A percentile compares a stretch with the other conserved stretches of the same genome.
Evolutionary conservation across 108 stramenopile genomes (phyloP).

Genomic region (Cyclotella choctawhatcheeana): DNA sequence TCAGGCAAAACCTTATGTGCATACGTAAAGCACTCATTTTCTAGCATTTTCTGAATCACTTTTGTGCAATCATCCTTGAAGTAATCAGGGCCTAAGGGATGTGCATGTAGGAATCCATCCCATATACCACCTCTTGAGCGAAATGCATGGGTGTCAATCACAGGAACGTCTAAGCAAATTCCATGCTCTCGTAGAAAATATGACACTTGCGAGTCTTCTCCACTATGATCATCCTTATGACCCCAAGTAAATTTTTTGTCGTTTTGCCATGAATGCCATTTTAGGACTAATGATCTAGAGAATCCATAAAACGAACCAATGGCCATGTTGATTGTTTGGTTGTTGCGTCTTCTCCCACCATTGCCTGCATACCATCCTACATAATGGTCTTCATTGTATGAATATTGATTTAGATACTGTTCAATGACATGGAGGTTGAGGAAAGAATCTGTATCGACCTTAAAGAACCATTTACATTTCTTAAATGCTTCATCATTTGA

Average conservation of each 20-base stretch:
- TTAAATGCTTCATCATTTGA: neutral
- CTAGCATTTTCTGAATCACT: neutral
- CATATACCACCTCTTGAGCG: neutral
- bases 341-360: slow-evolving; percentile 1
- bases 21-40: slow-evolving; percentile 16
- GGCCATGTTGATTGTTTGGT: slow-evolving; percentile 13
- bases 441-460: slow-evolving; percentile 25
- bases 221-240: neutral
- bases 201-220: slow-evolving; percentile 23
- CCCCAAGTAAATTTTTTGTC: slow-evolving; percentile 2
- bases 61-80: neutral
- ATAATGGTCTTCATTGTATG: slow-evolving; percentile 13
- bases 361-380: slow-evolving; percentile 10
- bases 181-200: slow-evolving; percentile 25
- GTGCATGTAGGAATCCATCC: slow-evolving; percentile 14
- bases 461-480: slow-evolving; percentile 22
- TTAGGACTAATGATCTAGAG: neutral
- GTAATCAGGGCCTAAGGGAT: neutral
- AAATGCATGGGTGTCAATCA: neutral
- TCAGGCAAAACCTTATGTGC: slow-evolving; percentile 18
- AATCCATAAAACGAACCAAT: slow-evolving; percentile 31
- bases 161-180: slow-evolving; percentile 9
- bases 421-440: slow-evolving; percentile 21
- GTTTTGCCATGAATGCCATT: slow-evolving; percentile 9
- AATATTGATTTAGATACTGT: slow-evolving; percentile 15